A percentile compares a stretch with the other conserved stretches of the same genome.
phyloP scores from a whole-genome alignment of 441 rosid species.

The Macaranga tanarius region DNA sequence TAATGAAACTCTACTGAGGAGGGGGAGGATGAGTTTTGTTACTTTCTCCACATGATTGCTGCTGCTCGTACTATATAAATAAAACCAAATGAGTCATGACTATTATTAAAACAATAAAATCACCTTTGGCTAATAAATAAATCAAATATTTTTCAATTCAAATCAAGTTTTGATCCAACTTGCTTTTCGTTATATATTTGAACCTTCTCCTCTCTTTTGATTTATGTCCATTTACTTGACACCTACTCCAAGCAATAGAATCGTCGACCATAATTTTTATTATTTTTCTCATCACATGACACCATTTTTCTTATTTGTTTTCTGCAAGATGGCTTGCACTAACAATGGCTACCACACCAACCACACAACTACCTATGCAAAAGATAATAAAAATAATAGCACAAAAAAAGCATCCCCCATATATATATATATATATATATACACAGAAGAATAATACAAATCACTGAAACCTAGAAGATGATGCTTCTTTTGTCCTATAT shows the following conservation, averaged over 20 bases:
- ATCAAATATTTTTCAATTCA: background rate
- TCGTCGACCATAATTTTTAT: no score
- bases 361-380: background rate
- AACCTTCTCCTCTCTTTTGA: background rate
- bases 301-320: background rate
- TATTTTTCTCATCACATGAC: background rate
- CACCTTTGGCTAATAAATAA: no score
- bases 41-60: background rate
- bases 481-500: no score
- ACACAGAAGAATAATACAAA: no score
- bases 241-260: background rate
- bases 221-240: background rate
- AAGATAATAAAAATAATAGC: background rate
- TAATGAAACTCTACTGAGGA: no score
- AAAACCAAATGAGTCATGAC: background rate
- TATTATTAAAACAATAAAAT: no score
- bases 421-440: no score
- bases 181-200: background rate
- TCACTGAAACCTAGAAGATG: no score
- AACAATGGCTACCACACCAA: background rate
- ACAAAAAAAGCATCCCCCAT: no score
- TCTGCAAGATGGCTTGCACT: background rate
- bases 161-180: no score
- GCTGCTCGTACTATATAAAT: background rate
- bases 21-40: background rate